A percentile compares a stretch with the other conserved stretches of the same genome.
Conservation (phyloP, 495 filamentous ascomycete genomes). For the Terfezia claveryi region DNA sequence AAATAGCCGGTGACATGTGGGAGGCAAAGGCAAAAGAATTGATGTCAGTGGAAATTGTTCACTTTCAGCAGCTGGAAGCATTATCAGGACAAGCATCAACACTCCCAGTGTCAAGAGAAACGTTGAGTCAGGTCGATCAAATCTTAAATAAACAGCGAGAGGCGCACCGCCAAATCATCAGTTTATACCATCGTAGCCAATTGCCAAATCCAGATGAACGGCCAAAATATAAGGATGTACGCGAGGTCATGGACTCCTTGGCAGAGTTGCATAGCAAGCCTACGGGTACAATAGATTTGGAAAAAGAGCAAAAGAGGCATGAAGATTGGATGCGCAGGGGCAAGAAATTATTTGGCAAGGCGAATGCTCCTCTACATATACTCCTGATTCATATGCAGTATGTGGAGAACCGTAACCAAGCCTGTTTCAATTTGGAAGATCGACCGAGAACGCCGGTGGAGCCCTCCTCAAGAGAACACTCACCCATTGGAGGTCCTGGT, state of each 20-base stretch:
- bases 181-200: constrained; percentile 54
- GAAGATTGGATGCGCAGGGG: constrained; percentile 99
- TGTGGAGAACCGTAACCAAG: constrained; percentile 64
- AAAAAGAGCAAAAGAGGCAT: constrained; percentile 84
- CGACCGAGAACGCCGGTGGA: constrained; percentile 77
- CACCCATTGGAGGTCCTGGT: constrained; percentile 42
- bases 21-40: constrained; percentile 85
- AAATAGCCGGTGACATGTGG: constrained; percentile 60
- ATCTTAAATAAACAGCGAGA: constrained; percentile 93
- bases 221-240: constrained; percentile 76
- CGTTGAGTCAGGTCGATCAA: constrained; percentile 61
- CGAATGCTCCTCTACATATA: constrained; percentile 91
- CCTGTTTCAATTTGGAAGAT: constrained; percentile 85
- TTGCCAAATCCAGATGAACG: constrained; percentile 53
- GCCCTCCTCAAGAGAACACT: constrained; percentile 68
- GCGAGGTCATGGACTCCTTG: constrained; percentile 67
- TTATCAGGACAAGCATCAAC: constrained; percentile 51
- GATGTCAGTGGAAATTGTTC: constrained; percentile 67
- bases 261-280: constrained; percentile 82
- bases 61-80: constrained; percentile 87
- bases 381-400: constrained; percentile 83
- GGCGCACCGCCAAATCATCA: constrained; percentile 65
- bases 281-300: constrained; percentile 69
- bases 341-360: constrained; percentile 96
- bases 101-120: constrained; percentile 64